phyloP scores from a whole-genome alignment of 495 filamentous ascomycete genomes.

The Penicillium odoratum region DNA sequence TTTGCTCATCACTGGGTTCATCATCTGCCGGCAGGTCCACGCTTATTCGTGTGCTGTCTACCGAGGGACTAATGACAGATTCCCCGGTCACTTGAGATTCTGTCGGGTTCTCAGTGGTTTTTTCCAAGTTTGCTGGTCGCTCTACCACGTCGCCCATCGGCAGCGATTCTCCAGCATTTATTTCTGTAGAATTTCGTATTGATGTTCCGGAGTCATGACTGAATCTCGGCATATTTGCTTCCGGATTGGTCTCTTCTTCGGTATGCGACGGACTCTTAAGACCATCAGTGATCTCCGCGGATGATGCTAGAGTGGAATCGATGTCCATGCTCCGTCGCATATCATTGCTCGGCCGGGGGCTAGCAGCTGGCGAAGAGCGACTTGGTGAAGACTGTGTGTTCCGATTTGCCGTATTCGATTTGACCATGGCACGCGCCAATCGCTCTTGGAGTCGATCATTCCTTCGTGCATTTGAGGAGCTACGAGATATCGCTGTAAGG shows the following conservation, averaged over 20 bases:
- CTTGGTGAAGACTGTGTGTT: slow-evolving; percentile 37
- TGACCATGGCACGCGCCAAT: slow-evolving; percentile 66
- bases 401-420: slow-evolving; percentile 33
- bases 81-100: slow-evolving; percentile 10
- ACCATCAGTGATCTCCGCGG: slow-evolving; percentile 19
- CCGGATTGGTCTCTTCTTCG: slow-evolving; percentile 13
- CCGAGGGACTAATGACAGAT: slow-evolving; percentile 11
- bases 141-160: slow-evolving; percentile 21
- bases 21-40: slow-evolving; percentile 19
- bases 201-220: slow-evolving; percentile 38
- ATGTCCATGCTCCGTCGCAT: slow-evolving; percentile 43
- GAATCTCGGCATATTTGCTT: slow-evolving; percentile 15
- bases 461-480: slow-evolving; percentile 49
- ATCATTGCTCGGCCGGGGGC: slow-evolving; percentile 37
- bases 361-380: slow-evolving; percentile 34
- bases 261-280: slow-evolving; percentile 11
- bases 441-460: slow-evolving; percentile 86
- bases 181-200: slow-evolving; percentile 36
- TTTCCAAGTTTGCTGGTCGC: slow-evolving; percentile 8
- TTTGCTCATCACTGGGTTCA: slow-evolving; percentile 50
- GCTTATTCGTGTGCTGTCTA: slow-evolving; percentile 17
- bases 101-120: slow-evolving; percentile 8
- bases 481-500: slow-evolving; percentile 51
- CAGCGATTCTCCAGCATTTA: slow-evolving; percentile 15
- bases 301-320: slow-evolving; percentile 28